Conservation (phyloP, 1,284 basidiomycete genomes). For the Boletus subluridellus region DNA sequence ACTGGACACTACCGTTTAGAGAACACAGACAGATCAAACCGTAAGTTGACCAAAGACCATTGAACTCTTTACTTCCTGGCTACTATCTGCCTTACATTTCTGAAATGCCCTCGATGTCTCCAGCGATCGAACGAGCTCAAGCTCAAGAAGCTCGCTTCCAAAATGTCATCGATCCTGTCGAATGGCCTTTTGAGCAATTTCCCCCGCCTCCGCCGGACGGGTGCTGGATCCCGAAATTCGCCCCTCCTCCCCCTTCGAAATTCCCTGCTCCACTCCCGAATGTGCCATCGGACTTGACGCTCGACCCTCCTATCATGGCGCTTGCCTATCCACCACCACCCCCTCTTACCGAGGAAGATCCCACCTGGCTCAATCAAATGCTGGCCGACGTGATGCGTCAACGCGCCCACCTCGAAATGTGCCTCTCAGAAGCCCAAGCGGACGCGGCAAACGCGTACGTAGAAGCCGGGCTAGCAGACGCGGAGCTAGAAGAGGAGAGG, state of each 20-base stretch:
- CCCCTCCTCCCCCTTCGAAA: constrained; percentile 18
- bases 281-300: constrained; percentile 9
- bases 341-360: constrained; percentile 23
- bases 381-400: constrained; percentile 26
- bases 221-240: constrained; percentile 22
- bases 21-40: not conserved
- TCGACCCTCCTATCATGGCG: constrained; percentile 28
- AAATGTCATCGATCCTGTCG: not conserved
- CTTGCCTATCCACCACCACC: constrained; percentile 26
- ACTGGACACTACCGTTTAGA: not conserved
- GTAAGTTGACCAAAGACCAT: not conserved
- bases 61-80: not conserved
- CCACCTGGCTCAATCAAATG: constrained; percentile 29
- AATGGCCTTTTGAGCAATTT: constrained; percentile 31
- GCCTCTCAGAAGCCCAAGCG: constrained; percentile 13
- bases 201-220: constrained; percentile 29
- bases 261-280: constrained; percentile 16
- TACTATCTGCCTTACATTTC: not conserved
- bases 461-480: constrained; percentile 29
- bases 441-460: constrained; percentile 24
- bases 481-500: constrained; percentile 25
- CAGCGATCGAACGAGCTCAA: not conserved
- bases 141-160: not conserved
- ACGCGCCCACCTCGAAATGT: constrained; percentile 21
- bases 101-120: constrained; percentile 6